Evolutionary conservation across 345 rosid genomes (phyloP), one percentile per base, ranked within the genome.

Genomic region (Angophora floribunda): DNA sequence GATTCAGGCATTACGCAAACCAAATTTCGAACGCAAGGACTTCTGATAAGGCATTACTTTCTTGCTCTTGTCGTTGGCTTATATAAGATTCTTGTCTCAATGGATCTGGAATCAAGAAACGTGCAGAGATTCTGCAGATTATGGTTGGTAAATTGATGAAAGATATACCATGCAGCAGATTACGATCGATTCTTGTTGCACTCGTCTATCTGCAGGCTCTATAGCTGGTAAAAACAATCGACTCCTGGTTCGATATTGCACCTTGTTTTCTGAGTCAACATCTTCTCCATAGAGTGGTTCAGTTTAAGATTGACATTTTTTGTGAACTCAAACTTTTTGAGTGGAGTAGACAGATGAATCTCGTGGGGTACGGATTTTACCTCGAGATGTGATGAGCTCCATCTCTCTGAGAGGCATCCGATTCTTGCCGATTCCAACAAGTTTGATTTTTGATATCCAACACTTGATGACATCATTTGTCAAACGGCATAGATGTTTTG

Each of bases 311-410:
- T 7, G 41, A 67, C 0, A 67, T 67, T 67, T 41, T 70, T 5
- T 6, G 44, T 67, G 80, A 67, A 32, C 79, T 32, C 6, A 30
- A 67, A 32, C 79, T 36, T 32, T 32, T 67, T 36, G 26, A 4
- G 78, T 30, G 47, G 10, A 19, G 7, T 19, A n/a, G 5, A 63
- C 7, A 6, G 26, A 36, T 3, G 47, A 19, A 21, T 0, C 24
- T 0, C 28, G 49, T 19, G 28, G 26, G 36, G 80, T 13, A 0
- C 0, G 1, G 24, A 17, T 36, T 67, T 67, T 32, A 32, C 45
- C 22, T 22, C 1, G 6, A 2, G 22, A 32, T 67, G 79, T 30
- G 44, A 67, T 15, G 4, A 67, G 0, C 45, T 67, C 12, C 78
- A 67, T 32, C 45, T 16, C 79, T 67, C 32, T 9, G 21, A 67